These are phyloP conservation scores for Fusarium lateritium DNA, from an alignment of 2,329 filamentous ascomycete species.

Conservation along the genomic window DNA sequence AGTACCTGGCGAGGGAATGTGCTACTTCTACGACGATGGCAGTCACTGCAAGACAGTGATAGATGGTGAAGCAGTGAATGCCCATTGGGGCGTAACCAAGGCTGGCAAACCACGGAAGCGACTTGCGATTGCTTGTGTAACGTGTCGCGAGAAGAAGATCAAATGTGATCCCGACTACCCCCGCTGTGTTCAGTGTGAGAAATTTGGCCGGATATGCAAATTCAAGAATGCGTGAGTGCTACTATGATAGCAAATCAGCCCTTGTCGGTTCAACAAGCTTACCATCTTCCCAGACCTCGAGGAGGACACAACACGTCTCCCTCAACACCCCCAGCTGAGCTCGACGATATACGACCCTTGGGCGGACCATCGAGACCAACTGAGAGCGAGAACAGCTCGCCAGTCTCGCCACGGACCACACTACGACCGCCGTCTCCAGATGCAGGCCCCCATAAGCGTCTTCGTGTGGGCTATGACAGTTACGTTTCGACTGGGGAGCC, in stretches of 20 bases:
- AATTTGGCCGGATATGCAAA: constrained; percentile 87
- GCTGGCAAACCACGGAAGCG: constrained; percentile 94
- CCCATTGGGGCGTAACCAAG: constrained; percentile 94
- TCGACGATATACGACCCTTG: constrained; percentile 61
- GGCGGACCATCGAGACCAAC: constrained; percentile 53
- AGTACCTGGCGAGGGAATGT: constrained; percentile 83
- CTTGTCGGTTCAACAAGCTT: constrained; percentile 11
- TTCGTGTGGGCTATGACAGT: constrained; percentile 63
- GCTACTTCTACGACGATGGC: constrained; percentile 89
- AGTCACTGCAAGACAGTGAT: constrained; percentile 86
- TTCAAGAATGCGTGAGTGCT: constrained; percentile 87
- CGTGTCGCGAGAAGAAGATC: constrained; percentile 97
- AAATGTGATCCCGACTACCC: constrained; percentile 93
- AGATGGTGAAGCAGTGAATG: constrained; percentile 89
- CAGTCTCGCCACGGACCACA: constrained; percentile 63
- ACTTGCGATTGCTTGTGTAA: constrained; percentile 91
- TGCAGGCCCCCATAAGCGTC: constrained; percentile 62
- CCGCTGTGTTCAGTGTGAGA: constrained; percentile 92
- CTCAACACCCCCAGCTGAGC: constrained; percentile 65
- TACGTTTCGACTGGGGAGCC: constrained; percentile 58
- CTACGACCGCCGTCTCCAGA: constrained; percentile 54
- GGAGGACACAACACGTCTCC: constrained; percentile 72
- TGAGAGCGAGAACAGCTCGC: constrained; percentile 62
- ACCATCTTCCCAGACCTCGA: constrained; percentile 61
- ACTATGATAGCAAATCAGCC: constrained; percentile 23